These are phyloP conservation scores for Venturia oleaginea DNA, from an alignment of 2,329 filamentous ascomycete species.

Conservation along the genomic window DNA sequence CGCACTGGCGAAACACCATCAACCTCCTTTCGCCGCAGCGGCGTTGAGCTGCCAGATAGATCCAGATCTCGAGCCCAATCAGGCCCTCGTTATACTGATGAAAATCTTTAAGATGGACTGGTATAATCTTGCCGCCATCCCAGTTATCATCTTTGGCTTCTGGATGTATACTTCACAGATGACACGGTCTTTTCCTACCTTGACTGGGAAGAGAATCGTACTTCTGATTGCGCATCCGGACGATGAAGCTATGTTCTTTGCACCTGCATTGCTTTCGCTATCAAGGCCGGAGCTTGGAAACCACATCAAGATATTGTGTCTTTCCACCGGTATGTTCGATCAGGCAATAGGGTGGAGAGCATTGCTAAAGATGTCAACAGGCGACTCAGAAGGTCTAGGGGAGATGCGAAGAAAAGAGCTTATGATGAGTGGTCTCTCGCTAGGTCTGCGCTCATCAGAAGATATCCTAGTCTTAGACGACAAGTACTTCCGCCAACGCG, in stretches of 20 bases:
- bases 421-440: slow-evolving; percentile 63
- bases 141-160: slow-evolving; percentile 32
- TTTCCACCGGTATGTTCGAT: slow-evolving; percentile 61
- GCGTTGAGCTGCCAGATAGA: background rate
- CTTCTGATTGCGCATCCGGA: slow-evolving; percentile 95
- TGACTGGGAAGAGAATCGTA: slow-evolving; percentile 78
- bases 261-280: slow-evolving; percentile 77
- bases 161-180: slow-evolving; percentile 41
- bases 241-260: slow-evolving; percentile 99
- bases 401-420: slow-evolving; percentile 76
- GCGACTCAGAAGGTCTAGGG: slow-evolving; percentile 80
- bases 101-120: slow-evolving; percentile 29
- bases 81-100: background rate
- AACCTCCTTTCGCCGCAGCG: background rate
- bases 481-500: slow-evolving; percentile 37
- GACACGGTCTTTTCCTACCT: slow-evolving; percentile 48
- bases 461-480: slow-evolving; percentile 83
- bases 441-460: slow-evolving; percentile 65
- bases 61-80: background rate
- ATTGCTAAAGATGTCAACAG: slow-evolving; percentile 31
- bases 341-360: background rate
- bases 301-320: slow-evolving; percentile 86
- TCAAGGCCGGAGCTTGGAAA: slow-evolving; percentile 73
- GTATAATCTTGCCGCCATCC: slow-evolving; percentile 30
- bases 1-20: background rate